phyloP scores from a whole-genome alignment of 768 basidiomycete genomes.

The Russula ochroleuca region DNA sequence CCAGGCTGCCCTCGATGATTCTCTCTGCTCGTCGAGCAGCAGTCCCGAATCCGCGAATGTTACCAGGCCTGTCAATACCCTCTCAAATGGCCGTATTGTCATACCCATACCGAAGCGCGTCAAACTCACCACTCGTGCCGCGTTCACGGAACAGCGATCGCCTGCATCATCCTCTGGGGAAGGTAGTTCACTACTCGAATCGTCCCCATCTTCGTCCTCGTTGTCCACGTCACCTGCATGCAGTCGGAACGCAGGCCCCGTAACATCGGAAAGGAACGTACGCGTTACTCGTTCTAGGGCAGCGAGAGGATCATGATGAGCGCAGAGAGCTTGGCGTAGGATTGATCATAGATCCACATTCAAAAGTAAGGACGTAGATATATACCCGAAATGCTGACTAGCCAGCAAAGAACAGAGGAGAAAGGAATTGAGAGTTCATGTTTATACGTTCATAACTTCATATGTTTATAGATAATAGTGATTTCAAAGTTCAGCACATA shows the following conservation, averaged over 20 bases:
- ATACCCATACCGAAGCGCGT: conserved; percentile 9
- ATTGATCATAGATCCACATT: not conserved
- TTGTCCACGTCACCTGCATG: not conserved
- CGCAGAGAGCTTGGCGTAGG: too few relatives aligned
- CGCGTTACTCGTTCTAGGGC: too few relatives aligned
- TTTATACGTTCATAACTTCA: not conserved
- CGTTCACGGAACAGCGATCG: not conserved
- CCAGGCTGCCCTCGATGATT: conserved; percentile 18
- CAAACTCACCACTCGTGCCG: not conserved
- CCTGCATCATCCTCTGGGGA: not conserved
- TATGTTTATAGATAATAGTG: not conserved
- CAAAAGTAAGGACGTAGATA: not conserved
- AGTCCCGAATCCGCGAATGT: not conserved
- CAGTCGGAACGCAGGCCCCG: not conserved
- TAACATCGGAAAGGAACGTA: not conserved
- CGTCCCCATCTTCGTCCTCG: too few relatives aligned
- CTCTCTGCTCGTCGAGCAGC: not conserved
- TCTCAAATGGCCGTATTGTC: not conserved
- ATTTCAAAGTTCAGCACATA: not conserved
- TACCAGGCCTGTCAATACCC: not conserved
- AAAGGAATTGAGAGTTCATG: not conserved
- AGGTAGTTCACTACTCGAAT: too few relatives aligned
- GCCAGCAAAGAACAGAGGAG: not conserved
- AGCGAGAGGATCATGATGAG: too few relatives aligned
- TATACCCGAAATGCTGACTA: too few relatives aligned